A percentile compares a stretch with the other conserved stretches of the same genome.
Evolutionary conservation across 169 alveolate genomes (phyloP).

Genomic region (Cryptosporidium baileyi): DNA sequence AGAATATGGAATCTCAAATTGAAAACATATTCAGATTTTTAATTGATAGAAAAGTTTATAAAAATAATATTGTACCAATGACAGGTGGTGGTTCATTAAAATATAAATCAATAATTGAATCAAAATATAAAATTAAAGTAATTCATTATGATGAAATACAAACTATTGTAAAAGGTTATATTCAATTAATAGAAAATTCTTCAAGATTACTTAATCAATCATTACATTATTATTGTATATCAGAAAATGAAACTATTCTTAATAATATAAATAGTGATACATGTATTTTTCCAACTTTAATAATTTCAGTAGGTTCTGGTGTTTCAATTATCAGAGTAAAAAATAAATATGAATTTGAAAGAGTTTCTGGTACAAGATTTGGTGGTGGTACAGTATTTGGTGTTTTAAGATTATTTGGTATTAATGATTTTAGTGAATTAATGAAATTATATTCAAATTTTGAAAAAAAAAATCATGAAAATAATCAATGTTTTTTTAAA

Average conservation of each 20-base stretch:
- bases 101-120: conserved; percentile 2
- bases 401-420: conserved; percentile 18
- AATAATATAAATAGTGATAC: neutral
- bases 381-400: conserved; percentile 68
- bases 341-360: conserved; percentile 30
- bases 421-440: conserved; percentile 5
- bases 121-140: neutral
- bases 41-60: conserved; percentile 3
- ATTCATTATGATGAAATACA: conserved; percentile 25
- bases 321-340: conserved; percentile 47
- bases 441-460: conserved; percentile 14
- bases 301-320: conserved; percentile 59
- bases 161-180: conserved; percentile 35
- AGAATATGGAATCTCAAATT: neutral
- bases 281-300: conserved; percentile 9
- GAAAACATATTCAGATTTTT: conserved; percentile 20
- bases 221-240: neutral
- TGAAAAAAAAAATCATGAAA: neutral
- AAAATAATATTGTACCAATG: conserved; percentile 3
- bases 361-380: conserved; percentile 59
- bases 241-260: neutral
- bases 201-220: neutral
- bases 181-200: conserved; percentile 1
- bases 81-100: conserved; percentile 62
- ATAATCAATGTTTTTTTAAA: neutral